A percentile compares a stretch with the other conserved stretches of the same genome.
Conservation (phyloP, 2,329 filamentous ascomycete species). For the Xenoacremonium recifei region DNA sequence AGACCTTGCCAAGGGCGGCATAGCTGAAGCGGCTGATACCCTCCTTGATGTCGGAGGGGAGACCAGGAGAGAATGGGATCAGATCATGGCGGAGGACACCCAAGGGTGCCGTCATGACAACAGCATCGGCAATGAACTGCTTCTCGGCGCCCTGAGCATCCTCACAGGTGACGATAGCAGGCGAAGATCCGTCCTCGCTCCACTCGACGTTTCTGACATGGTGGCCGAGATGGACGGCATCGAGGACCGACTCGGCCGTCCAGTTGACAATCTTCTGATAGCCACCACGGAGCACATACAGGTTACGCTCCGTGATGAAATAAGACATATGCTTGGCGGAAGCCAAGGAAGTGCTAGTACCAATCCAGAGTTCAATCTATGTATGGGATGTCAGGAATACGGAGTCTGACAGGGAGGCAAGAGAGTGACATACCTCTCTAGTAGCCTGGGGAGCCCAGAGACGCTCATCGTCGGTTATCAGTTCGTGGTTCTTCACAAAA, state of each 20-base stretch:
- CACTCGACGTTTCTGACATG: conserved; percentile 5
- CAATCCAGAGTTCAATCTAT: conserved; percentile 9
- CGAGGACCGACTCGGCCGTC: conserved; percentile 9
- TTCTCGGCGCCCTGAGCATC: conserved; percentile 5
- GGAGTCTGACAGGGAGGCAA: no score
- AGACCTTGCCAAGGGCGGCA: conserved; percentile 8
- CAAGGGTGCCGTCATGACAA: conserved; percentile 6
- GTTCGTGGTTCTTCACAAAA: conserved; percentile 9
- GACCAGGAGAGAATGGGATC: conserved; percentile 3
- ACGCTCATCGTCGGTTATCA: conserved; percentile 9
- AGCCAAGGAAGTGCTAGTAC: conserved; percentile 7
- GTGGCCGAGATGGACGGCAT: conserved; percentile 3
- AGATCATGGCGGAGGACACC: conserved; percentile 6
- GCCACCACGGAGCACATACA: conserved; percentile 9
- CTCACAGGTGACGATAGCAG: conserved; percentile 4
- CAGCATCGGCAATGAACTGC: conserved; percentile 5
- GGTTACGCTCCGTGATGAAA: conserved; percentile 9
- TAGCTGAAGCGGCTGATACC: conserved; percentile 7
- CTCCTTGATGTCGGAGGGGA: conserved; percentile 3
- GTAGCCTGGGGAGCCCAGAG: conserved; percentile 8
- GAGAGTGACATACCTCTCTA: conserved; percentile 8
- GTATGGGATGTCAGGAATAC: background rate
- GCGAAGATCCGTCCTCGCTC: conserved; percentile 6
- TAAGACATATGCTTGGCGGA: conserved; percentile 9
- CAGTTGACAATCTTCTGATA: conserved; percentile 9